phyloP scores from a whole-genome alignment of 257 asterid genomes.

The Ajuga chamaepitys region DNA sequence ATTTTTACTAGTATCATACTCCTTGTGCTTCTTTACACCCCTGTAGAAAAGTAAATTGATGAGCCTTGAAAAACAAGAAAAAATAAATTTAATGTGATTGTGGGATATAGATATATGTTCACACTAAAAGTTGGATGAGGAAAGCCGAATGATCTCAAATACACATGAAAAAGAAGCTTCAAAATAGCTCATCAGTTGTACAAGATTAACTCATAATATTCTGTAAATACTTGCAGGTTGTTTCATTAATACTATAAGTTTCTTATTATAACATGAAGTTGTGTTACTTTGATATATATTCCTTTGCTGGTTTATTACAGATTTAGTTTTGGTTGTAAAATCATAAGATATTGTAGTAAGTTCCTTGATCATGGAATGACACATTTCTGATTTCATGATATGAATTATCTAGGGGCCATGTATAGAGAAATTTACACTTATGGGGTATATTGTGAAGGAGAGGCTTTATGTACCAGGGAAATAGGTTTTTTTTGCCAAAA shows the following conservation, averaged over 20 bases:
- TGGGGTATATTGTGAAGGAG: too few species aligned
- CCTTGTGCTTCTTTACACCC: not conserved
- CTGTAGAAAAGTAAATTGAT: not conserved
- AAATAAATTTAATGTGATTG: not conserved
- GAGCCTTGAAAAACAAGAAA: not conserved
- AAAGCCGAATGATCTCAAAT: not conserved
- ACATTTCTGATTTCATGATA: too few species aligned
- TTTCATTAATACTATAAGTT: not conserved
- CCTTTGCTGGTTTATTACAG: too few species aligned
- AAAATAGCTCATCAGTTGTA: not conserved
- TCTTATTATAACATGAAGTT: not conserved
- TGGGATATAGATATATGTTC: not conserved
- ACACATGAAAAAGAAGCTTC: not conserved
- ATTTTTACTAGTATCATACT: not conserved
- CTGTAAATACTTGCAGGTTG: not conserved
- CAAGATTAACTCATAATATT: not conserved
- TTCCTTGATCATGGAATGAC: too few species aligned
- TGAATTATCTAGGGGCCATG: too few species aligned
- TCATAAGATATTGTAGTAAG: too few species aligned
- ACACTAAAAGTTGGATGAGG: not conserved
- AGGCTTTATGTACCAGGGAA: too few species aligned
- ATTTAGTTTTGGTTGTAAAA: too few species aligned
- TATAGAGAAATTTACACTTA: too few species aligned
- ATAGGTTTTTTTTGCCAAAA: too few species aligned
- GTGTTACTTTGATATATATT: not conserved